Base-by-base conservation (phyloP, 495 filamentous ascomycete genomes). In the Lindgomyces ingoldianus region DNA sequence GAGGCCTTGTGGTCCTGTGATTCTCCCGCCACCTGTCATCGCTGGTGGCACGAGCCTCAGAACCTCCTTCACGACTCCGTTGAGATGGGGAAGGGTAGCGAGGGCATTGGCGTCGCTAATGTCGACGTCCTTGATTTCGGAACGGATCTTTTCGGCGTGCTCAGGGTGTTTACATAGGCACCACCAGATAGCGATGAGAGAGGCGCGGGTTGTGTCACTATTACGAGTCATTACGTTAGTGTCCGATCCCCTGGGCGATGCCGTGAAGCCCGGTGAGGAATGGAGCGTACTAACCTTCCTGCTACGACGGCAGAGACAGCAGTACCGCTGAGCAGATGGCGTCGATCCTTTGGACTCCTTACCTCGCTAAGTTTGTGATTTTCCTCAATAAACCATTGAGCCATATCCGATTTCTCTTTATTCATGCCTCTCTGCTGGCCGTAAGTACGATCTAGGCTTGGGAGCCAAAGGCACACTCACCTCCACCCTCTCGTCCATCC, bases 61-160 rank as follows among this genome's bases (percentile, higher is more conserved):
- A 8, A 49, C 44, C 33, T 68, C 65, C 26, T 58, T 57, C 33
- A 68, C 59, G 22, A 57, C 10, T 12, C 51, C 65, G 52, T 68
- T 59, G 21, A 68, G 41, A 25, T 57, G 41, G 14, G 49, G 33
- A 1, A 69, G 19, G 9, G 12, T 24, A 3, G 46, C 30, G 2
- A 64, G 36, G 4, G 14, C 48, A 18, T 60, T 36, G 30, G 22
- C 16, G 46, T 62, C 57, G 46, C 19, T 19, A 14, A 10, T 2
- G 25, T 54, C 10, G 4, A 9, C 8, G 8, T 4, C 6, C n/a
- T 19, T n/a, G 8, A 47, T 4, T 47, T 47, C 44, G 44, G 25
- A 11, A 4, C 47, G 25, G 27, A 61, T 24, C 25, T 53, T 61
- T 10, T 51, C 56, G 3, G 30, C 56, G 42, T 62, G 14, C 25